Conservation (phyloP, 1,139 yeast species). For the Taphrina flavorubra region DNA sequence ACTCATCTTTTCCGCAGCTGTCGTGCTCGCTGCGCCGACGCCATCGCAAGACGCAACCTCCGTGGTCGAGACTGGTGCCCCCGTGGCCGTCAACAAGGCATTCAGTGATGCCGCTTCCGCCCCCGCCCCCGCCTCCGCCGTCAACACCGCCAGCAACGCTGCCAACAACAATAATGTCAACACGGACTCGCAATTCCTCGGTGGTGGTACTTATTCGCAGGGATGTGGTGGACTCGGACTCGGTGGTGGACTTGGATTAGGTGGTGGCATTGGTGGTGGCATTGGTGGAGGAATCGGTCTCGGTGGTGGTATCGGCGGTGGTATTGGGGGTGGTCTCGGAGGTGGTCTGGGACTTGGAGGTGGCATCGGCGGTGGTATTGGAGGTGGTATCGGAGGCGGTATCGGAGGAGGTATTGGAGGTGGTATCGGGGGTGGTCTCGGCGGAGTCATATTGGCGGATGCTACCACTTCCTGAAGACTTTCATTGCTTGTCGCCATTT, state of each 20-base stretch:
- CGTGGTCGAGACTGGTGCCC: background rate
- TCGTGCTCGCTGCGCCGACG: slow-evolving; percentile 5
- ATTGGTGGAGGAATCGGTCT: slow-evolving; percentile 1
- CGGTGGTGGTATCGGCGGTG: slow-evolving; percentile 31
- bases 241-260: background rate
- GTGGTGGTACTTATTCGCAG: slow-evolving; percentile 10
- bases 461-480: background rate
- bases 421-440: slow-evolving; percentile 8
- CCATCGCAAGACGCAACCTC: slow-evolving; percentile 10
- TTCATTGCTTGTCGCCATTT: background rate
- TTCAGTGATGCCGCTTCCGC: background rate
- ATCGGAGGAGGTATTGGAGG: slow-evolving; percentile 6
- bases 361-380: slow-evolving; percentile 10
- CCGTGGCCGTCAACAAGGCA: slow-evolving; percentile 1
- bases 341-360: slow-evolving; percentile 5
- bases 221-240: slow-evolving; percentile 16
- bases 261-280: slow-evolving; percentile 12
- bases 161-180: background rate
- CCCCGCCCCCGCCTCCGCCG: too few relatives aligned
- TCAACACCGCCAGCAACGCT: too few relatives aligned
- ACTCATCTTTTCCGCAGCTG: background rate
- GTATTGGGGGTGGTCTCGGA: slow-evolving; percentile 5
- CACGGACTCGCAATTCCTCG: slow-evolving; percentile 10
- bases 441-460: slow-evolving; percentile 24
- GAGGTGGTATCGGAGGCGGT: slow-evolving; percentile 17